Percentiles rank a stretch among this genome's conserved stretches.
Evolutionary conservation across 179 eudicot genomes (phyloP).

Genomic region (Sideroxylon spinosum): DNA sequence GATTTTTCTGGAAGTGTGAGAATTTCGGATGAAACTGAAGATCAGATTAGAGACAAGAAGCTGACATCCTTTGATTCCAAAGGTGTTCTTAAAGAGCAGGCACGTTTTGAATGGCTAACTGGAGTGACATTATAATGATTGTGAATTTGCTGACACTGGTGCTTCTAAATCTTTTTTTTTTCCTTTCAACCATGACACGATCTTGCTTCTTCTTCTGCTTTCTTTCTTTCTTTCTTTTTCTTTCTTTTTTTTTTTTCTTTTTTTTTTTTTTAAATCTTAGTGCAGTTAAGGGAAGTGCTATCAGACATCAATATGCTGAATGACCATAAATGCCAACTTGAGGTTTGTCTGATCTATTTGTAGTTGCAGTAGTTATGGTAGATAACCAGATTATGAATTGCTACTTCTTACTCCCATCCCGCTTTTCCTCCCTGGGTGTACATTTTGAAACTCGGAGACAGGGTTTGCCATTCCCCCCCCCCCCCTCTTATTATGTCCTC

Average conservation of each 20-base stretch:
- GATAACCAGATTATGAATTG: not conserved
- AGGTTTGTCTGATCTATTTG: conserved; percentile 44
- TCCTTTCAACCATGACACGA: too few species aligned
- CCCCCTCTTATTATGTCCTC: not conserved
- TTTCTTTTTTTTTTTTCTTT: conserved; percentile 14
- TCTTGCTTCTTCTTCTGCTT: not conserved
- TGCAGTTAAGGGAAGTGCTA: conserved; percentile 60
- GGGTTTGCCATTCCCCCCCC: not conserved
- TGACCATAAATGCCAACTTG: conserved; percentile 46
- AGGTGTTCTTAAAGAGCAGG: conserved; percentile 52
- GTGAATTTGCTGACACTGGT: not conserved
- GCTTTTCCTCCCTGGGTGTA: not conserved
- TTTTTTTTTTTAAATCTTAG: conserved; percentile 18
- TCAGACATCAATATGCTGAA: conserved; percentile 52
- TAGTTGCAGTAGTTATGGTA: not conserved
- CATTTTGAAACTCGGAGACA: not conserved
- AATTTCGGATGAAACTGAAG: conserved; percentile 45
- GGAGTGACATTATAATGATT: not conserved
- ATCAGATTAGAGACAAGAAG: conserved; percentile 37
- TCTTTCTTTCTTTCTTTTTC: conserved; percentile 13
- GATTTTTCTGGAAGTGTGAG: conserved; percentile 49
- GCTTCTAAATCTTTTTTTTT: not conserved
- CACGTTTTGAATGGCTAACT: conserved; percentile 16
- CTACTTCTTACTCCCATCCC: not conserved
- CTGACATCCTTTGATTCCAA: conserved; percentile 33